These are phyloP conservation scores for Penicillium maclennaniae DNA, from an alignment of 495 filamentous ascomycete genomes.

Conservation along the genomic window DNA sequence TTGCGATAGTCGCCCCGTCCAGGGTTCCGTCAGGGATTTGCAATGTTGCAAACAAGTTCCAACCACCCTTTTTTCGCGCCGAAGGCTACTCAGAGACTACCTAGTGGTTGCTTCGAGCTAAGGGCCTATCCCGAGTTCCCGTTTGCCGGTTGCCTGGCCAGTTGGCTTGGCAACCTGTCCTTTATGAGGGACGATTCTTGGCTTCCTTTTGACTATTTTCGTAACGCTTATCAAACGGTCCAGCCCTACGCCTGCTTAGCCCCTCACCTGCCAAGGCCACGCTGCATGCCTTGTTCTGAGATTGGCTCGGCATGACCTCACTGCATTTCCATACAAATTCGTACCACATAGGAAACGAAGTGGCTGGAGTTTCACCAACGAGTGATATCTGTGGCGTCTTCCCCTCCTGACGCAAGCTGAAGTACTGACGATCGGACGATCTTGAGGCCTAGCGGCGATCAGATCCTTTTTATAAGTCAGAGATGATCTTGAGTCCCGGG, in stretches of 20 bases:
- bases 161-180: conserved; percentile 17
- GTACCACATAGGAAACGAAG: not conserved
- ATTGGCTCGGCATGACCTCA: conserved; percentile 23
- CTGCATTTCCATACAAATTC: not conserved
- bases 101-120: not conserved
- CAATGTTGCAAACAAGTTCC: not conserved
- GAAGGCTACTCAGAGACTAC: not conserved
- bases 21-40: not conserved
- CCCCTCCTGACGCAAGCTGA: not conserved
- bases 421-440: too few relatives aligned
- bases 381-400: not conserved
- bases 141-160: conserved; percentile 27
- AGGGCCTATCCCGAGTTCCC: conserved; percentile 18
- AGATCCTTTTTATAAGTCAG: not conserved
- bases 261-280: conserved; percentile 25
- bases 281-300: conserved; percentile 1
- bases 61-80: not conserved
- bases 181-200: conserved; percentile 4
- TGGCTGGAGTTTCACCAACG: not conserved
- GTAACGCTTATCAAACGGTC: conserved; percentile 11
- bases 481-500: not conserved
- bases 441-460: not conserved
- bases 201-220: not conserved
- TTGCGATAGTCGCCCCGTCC: conserved; percentile 3
- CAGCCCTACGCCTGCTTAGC: conserved; percentile 18